Conservation (phyloP, 1,284 basidiomycete species). For the Limonomyces culmigenus region DNA sequence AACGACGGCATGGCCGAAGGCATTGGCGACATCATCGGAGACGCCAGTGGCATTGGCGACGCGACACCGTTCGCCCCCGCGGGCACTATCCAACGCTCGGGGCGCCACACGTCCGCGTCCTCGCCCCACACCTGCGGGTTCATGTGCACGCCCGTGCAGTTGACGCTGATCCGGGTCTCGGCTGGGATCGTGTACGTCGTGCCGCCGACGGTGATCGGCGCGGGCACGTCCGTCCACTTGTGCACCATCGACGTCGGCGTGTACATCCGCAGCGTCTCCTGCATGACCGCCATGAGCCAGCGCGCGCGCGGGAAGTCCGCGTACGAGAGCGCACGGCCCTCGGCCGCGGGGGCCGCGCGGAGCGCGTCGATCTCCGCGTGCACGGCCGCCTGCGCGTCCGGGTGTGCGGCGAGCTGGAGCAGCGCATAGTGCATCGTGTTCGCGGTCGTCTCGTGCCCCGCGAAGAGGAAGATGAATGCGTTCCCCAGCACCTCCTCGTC, state of each 20-base stretch:
- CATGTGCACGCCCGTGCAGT: constrained; percentile 6
- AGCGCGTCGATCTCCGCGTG: constrained; percentile 6
- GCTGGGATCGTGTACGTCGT: constrained; percentile 5
- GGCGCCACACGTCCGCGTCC: constrained; percentile 5
- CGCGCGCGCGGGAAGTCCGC: constrained; percentile 6
- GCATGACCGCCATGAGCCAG: constrained; percentile 6
- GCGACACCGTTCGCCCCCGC: not conserved
- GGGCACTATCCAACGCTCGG: constrained; percentile 6
- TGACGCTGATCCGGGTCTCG: constrained; percentile 7
- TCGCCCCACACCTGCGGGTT: constrained; percentile 7
- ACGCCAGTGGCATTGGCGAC: no score
- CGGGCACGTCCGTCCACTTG: constrained; percentile 5
- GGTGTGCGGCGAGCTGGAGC: constrained; percentile 6
- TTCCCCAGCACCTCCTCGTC: constrained; percentile 8
- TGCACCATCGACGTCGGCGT: constrained; percentile 8
- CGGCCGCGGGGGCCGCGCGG: constrained; percentile 1
- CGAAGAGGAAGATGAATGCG: constrained; percentile 8
- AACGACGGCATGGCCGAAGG: not conserved
- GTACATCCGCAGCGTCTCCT: constrained; percentile 7
- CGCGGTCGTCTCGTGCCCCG: constrained; percentile 9
- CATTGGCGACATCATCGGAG: no score
- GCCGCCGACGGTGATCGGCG: constrained; percentile 3
- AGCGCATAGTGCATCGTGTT: constrained; percentile 9
- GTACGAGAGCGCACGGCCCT: constrained; percentile 6
- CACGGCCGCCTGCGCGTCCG: constrained; percentile 5